Evolutionary conservation across 495 filamentous ascomycete genomes (phyloP), one percentile per base, ranked within the genome.

Genomic region (Friedmanniomyces simplex): DNA sequence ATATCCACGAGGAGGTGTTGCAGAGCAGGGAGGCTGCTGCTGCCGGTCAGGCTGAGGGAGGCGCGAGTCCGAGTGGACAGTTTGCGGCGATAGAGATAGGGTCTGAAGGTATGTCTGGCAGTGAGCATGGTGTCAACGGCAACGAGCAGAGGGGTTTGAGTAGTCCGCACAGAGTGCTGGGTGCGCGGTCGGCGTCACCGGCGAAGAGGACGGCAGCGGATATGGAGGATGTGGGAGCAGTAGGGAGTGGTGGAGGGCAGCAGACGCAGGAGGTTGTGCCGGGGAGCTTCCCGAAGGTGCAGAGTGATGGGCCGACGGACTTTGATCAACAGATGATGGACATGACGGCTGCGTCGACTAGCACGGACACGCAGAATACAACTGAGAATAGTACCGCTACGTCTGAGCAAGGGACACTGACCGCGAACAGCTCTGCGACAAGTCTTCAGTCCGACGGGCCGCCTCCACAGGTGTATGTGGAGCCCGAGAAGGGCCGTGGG

Each of bases 61-160:
- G 56, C 7, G 14, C 45, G 20, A 63, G 61, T 28, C 84, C 86
- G 14, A 82, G 79, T 64, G 82, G 81, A 60, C 85, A 85, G 62
- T 91, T 83, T 77, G 80, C 85, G 63, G 82, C 81, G 46, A 72
- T 91, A 52, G 80, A 82, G 51, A 73, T 91, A 48, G 79, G 85
- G 56, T 50, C 59, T n/a, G 58, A 39, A 28, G 57, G 55, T 30
- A 65, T 65, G 62, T 51, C 59, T 13, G 54, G 59, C 0, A 55
- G 41, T 42, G 59, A 65, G 45, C 39, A 59, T 51, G 62, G 59
- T 8, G 47, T 36, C 14, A 37, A 26, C 12, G 46, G 30, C 30
- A 37, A 43, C 13, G 30, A 42, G 48, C 25, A 48, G 57, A n/a
- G 36, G 36, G 48, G 3, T 5, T 8, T 53, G 58, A 57, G 36